Base-by-base conservation (phyloP, 495 filamentous ascomycete species). In the Aspergillus sclerotiicarbonarius region DNA sequence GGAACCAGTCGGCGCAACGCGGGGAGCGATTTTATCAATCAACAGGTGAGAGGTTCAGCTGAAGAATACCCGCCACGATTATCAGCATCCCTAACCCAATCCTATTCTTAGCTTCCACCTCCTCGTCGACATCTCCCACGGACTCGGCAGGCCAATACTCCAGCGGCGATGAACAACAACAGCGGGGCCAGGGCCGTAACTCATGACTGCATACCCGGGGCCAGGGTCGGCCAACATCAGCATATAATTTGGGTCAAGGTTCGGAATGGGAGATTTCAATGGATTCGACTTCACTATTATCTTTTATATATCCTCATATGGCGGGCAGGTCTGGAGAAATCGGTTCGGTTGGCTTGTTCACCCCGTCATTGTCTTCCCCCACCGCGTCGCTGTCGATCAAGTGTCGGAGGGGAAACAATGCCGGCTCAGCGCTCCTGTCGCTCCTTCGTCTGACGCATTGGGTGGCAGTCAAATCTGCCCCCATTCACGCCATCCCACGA, bases 141-240 rank as follows among this genome's bases (percentile, higher is more conserved):
- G 65, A 65, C 33, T 56, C 51, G 16, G 57, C 54, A 30, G 59
- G 61, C 50, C 65, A 62, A 39, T 67, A 62, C 44, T 61, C 62
- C 33, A 62, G 65, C 54, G 62, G 65, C 33, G 65, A 67, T 57
- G 62, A 65, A 53, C 65, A 63, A 46, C 62, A 46, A 43, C 55
- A 46, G 35, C 55, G 39, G 12, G 43, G 31, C 6, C 48, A 62
- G 41, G 43, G 43, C 47, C 57, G 60, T 19, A 57, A 60, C 55
- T 60, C 62, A 52, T 67, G 62, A 67, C 50, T 46, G 51, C 13
- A 51, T 20, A 20, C 19, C 49, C 45, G 41, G 8, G 20, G 62
- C 56, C 49, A 46, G 55, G 35, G 56, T 50, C 41, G 60, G 62
- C 53, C n/a, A 18, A 54, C 13, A 55, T 56, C 47, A 61, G 50